A percentile compares a stretch with the other conserved stretches of the same genome.
phyloP scores from a whole-genome alignment of 2,329 filamentous ascomycete species.

The Sclerotinia subarctica region DNA sequence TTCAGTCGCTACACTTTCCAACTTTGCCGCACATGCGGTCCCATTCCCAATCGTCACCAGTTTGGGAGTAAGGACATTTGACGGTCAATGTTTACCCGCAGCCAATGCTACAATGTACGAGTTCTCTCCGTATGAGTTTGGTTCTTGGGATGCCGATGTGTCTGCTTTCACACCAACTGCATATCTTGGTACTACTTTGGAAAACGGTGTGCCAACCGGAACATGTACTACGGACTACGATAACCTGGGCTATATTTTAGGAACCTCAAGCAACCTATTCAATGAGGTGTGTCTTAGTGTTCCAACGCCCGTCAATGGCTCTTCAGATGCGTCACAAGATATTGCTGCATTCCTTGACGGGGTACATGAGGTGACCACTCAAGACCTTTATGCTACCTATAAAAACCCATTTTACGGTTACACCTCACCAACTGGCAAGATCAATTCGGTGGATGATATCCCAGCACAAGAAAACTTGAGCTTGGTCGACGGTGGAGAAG shows the following conservation, averaged over 20 bases:
- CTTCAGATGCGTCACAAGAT: slow-evolving; percentile 25
- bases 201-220: slow-evolving; percentile 44
- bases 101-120: slow-evolving; percentile 61
- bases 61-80: slow-evolving; percentile 39
- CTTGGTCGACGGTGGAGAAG: slow-evolving; percentile 47
- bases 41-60: slow-evolving; percentile 48
- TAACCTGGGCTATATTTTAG: slow-evolving; percentile 48
- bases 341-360: slow-evolving; percentile 37
- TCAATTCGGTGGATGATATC: slow-evolving; percentile 36
- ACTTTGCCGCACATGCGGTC: slow-evolving; percentile 42
- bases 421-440: slow-evolving; percentile 30
- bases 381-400: slow-evolving; percentile 46
- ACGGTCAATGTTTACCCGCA: slow-evolving; percentile 40
- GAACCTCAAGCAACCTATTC: slow-evolving; percentile 46
- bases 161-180: slow-evolving; percentile 57
- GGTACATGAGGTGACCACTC: slow-evolving; percentile 34
- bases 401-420: slow-evolving; percentile 60
- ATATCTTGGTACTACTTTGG: slow-evolving; percentile 59
- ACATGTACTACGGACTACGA: slow-evolving; percentile 48
- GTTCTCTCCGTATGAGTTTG: slow-evolving; percentile 64
- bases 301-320: slow-evolving; percentile 24
- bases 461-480: slow-evolving; percentile 39
- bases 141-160: slow-evolving; percentile 58
- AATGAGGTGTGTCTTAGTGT: slow-evolving; percentile 29
- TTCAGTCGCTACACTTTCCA: slow-evolving; percentile 37